These are phyloP conservation scores for Aspergillus homomorphus DNA, from an alignment of 495 filamentous ascomycete genomes.

Conservation along the genomic window DNA sequence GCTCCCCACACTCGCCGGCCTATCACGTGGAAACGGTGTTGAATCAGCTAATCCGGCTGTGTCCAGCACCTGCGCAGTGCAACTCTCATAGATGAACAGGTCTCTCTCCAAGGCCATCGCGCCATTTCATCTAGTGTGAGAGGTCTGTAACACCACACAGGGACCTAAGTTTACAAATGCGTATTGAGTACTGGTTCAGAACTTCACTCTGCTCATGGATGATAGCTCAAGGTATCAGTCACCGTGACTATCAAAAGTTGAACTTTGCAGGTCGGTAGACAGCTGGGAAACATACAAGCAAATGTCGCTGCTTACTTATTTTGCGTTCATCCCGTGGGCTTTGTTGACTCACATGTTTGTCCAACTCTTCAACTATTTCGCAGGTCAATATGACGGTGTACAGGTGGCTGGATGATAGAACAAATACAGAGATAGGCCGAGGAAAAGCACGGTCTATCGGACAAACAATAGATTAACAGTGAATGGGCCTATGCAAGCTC, in stretches of 20 bases:
- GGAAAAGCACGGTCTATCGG: conserved; percentile 9
- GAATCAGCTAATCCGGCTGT: background rate
- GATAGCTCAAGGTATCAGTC: background rate
- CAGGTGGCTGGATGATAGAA: conserved; percentile 33
- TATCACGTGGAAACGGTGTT: background rate
- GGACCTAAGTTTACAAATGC: background rate
- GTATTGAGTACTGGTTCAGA: background rate
- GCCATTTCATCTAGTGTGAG: background rate
- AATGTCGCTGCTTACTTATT: background rate
- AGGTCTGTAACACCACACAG: background rate
- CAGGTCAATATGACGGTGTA: conserved; percentile 28
- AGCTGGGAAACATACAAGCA: background rate
- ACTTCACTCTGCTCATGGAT: background rate
- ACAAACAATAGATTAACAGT: conserved; percentile 10
- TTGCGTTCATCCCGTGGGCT: background rate
- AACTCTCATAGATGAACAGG: background rate
- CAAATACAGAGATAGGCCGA: conserved; percentile 25
- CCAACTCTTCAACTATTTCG: conserved; percentile 28
- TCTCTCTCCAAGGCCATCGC: background rate
- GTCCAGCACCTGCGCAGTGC: background rate
- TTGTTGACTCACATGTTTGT: conserved; percentile 20
- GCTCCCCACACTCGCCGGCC: background rate
- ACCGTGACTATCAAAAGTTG: background rate
- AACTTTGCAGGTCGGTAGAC: background rate
- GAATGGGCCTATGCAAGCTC: conserved; percentile 16